Evolutionary conservation across 306 rosid species (phyloP).

Genomic region (Citrullus amarus): DNA sequence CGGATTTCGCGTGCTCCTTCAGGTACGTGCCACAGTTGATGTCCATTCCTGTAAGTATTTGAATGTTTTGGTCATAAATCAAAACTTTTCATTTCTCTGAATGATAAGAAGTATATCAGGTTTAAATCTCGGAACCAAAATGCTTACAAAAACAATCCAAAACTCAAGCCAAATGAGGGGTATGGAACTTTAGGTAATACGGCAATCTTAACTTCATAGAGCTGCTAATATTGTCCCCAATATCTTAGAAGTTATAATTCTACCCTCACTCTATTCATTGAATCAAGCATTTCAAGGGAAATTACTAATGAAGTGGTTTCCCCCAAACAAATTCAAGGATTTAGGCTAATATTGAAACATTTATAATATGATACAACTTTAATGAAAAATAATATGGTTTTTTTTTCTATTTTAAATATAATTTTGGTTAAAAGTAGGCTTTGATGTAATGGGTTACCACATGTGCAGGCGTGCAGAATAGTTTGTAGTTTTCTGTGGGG

Average conservation of each 20-base stretch:
- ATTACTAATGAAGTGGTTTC: not conserved
- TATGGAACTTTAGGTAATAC: not conserved
- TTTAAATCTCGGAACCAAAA: not conserved
- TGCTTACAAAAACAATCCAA: not conserved
- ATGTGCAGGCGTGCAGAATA: not conserved
- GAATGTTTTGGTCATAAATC: not conserved
- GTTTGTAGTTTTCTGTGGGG: not conserved
- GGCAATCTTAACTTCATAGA: not conserved
- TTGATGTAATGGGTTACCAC: not conserved
- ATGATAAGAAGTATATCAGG: not conserved
- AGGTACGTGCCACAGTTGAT: slow-evolving; percentile 65
- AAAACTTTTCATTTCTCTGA: not conserved
- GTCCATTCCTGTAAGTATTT: slow-evolving; percentile 60
- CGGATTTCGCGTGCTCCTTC: slow-evolving; percentile 39
- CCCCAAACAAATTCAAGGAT: not conserved
- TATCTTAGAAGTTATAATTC: not conserved
- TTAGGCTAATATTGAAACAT: not conserved
- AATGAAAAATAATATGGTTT: not conserved
- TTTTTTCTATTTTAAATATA: not conserved
- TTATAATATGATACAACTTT: not conserved
- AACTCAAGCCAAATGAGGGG: not conserved
- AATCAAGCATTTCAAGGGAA: not conserved
- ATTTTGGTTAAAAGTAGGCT: not conserved
- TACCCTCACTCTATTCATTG: not conserved
- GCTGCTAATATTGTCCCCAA: not conserved